These are phyloP conservation scores for Noccaea caerulescens DNA, from an alignment of 345 rosid species.

Conservation along the genomic window DNA sequence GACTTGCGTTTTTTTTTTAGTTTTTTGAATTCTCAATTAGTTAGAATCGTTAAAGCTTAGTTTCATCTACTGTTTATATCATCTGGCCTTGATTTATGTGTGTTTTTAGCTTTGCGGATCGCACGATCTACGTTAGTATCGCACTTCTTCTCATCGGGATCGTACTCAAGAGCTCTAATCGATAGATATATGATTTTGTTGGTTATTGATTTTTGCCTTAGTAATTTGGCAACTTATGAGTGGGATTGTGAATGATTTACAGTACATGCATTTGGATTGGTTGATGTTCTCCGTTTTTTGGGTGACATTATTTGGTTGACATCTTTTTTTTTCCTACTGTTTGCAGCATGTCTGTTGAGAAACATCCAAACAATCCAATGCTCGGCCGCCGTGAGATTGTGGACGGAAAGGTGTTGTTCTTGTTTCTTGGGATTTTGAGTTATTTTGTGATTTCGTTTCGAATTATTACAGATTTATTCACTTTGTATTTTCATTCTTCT, in stretches of 20 bases:
- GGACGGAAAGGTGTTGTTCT: slow-evolving; percentile 62
- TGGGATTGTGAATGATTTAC: neutral
- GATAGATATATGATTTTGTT: neutral
- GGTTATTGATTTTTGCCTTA: neutral
- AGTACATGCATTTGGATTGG: slow-evolving; percentile 17
- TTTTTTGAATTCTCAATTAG: neutral
- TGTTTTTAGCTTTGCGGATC: neutral
- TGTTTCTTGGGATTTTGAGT: neutral
- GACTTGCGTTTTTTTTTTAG: slow-evolving; percentile 17
- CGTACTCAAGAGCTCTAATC: neutral
- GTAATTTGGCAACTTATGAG: neutral
- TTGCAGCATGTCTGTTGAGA: slow-evolving; percentile 71
- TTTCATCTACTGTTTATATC: neutral
- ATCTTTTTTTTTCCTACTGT: neutral
- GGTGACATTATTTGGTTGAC: slow-evolving; percentile 7
- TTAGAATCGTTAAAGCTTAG: neutral
- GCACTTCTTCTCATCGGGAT: neutral
- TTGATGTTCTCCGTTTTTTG: neutral
- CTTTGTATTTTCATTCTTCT: slow-evolving; percentile 31
- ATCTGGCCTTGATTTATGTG: slow-evolving; percentile 11
- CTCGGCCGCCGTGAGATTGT: slow-evolving; percentile 74
- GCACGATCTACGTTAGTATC: slow-evolving; percentile 13
- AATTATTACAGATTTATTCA: neutral
- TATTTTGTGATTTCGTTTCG: neutral
- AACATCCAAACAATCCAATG: slow-evolving; percentile 69